phyloP scores from a whole-genome alignment of 2,329 filamentous ascomycete species.

The Epichloe sibirici region DNA sequence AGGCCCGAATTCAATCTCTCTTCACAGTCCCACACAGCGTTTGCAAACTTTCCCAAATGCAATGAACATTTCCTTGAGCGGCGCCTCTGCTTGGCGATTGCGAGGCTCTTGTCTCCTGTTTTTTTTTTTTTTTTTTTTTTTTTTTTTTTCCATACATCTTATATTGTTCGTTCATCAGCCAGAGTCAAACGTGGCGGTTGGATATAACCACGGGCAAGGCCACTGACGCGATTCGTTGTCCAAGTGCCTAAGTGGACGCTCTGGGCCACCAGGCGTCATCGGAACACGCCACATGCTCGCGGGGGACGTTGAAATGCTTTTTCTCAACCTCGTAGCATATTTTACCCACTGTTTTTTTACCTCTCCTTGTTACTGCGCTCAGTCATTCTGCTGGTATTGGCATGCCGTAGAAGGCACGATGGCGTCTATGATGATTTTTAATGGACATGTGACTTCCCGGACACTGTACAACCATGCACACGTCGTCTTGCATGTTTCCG shows the following conservation, averaged over 20 bases:
- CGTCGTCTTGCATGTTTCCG: not conserved
- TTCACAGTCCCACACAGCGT: not conserved
- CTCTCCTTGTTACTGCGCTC: not conserved
- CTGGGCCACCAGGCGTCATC: not conserved
- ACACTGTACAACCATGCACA: not conserved
- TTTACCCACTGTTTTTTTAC: not conserved
- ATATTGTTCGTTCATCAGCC: not conserved
- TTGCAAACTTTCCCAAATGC: not conserved
- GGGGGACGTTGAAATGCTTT: not conserved
- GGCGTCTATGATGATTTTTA: conserved; percentile 1
- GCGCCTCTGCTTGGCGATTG: not conserved
- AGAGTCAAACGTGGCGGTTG: not conserved
- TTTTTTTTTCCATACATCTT: too few relatives aligned
- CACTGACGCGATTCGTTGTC: not conserved
- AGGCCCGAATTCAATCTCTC: too few relatives aligned
- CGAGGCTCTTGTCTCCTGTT: not conserved
- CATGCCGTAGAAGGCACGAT: conserved; percentile 1
- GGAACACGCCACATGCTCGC: not conserved
- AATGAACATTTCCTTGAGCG: not conserved
- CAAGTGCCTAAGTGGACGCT: not conserved
- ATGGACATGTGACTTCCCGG: not conserved
- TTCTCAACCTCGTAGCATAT: too few relatives aligned
- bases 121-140: too few relatives aligned
- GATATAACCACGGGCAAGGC: not conserved
- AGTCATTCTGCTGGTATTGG: not conserved